Evolutionary conservation across 2,329 filamentous ascomycete genomes (phyloP).

Genomic region (Emmonsia crescens): DNA sequence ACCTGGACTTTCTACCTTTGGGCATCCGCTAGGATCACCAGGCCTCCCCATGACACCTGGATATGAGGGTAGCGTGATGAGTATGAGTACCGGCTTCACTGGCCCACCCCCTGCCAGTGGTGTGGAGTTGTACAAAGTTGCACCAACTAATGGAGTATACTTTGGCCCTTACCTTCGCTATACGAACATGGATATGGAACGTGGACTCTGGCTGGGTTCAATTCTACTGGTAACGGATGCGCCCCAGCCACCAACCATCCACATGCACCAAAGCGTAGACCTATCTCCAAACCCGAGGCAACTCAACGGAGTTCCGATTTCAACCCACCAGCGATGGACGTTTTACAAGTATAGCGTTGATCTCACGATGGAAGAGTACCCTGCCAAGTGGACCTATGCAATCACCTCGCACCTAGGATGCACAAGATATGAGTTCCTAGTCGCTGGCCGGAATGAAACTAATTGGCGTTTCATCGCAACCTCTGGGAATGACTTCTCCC

Average conservation of each 20-base stretch:
- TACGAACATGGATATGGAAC: conserved; percentile 92
- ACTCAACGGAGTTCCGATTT: conserved; percentile 69
- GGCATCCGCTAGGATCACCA: conserved; percentile 63
- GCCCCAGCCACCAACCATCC: conserved; percentile 87
- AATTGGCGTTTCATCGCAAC: conserved; percentile 95
- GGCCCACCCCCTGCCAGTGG: conserved; percentile 82
- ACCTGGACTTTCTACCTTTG: conserved; percentile 51
- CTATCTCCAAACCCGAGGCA: conserved; percentile 88
- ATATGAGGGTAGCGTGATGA: conserved; percentile 78
- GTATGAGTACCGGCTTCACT: conserved; percentile 72
- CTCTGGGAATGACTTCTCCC: conserved; percentile 89
- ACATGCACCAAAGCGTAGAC: conserved; percentile 82
- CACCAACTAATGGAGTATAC: conserved; percentile 91
- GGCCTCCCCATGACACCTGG: conserved; percentile 72
- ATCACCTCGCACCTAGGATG: conserved; percentile 95
- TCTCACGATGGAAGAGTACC: conserved; percentile 73
- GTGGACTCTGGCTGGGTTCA: conserved; percentile 81
- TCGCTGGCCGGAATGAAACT: conserved; percentile 79
- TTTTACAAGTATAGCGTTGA: conserved; percentile 95
- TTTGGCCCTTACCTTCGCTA: conserved; percentile 95
- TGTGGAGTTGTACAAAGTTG: conserved; percentile 87
- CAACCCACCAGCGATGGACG: conserved; percentile 82
- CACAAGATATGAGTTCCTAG: conserved; percentile 94
- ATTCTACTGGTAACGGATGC: conserved; percentile 88
- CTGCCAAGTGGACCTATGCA: conserved; percentile 91